Base-by-base conservation (phyloP, 805 yeast genomes). In the Yarrowia porcina region DNA sequence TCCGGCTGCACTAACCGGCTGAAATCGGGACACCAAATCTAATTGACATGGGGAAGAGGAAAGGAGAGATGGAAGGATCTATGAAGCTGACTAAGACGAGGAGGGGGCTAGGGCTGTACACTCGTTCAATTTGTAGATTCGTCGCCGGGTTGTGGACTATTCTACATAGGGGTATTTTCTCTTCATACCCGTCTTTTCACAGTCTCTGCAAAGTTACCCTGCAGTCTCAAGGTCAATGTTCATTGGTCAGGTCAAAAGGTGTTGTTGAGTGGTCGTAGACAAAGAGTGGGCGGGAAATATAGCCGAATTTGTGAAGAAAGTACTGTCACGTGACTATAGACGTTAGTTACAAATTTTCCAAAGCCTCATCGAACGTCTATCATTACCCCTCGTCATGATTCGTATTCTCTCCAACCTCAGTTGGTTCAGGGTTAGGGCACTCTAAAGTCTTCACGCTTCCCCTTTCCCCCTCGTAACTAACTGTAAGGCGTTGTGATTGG, bases 1-100 rank as follows among this genome's bases (percentile, higher is more conserved):
- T 45, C 52, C 52, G 23, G 20, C 39, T 49, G 56, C 56, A 33
- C 39, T 32, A 49, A 32, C 56, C 56, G 56, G 56, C 56, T 49
- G 39, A 32, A 32, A 49, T 49, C 56, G 56, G 56, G 39, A 49
- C 39, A 17, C 54, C 39, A 32, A 49, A 49, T 32, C 28, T 32
- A n/a, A 33, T 15, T 32, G 39, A 27, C 36, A 23, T 45, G 52
- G 52, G 28, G 52, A 45, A 18, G 52, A 11, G n/a, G 12, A 17
- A 12, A 27, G 44, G 23, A 17, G 50, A 27, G 50, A 28, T 2
- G 18, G n/a, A 45, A 4, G 33, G 27, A 12, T 5, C n/a, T 18
- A 7, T 17, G 13, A 3, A 2, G 50, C 50, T 44, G 33, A 44
- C 35, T 44, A 44, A 44, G 33, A 27, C 28, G 6, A 15, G 6